Evolutionary conservation across 768 basidiomycete genomes (phyloP).

Genomic region (Suillus subaureus): DNA sequence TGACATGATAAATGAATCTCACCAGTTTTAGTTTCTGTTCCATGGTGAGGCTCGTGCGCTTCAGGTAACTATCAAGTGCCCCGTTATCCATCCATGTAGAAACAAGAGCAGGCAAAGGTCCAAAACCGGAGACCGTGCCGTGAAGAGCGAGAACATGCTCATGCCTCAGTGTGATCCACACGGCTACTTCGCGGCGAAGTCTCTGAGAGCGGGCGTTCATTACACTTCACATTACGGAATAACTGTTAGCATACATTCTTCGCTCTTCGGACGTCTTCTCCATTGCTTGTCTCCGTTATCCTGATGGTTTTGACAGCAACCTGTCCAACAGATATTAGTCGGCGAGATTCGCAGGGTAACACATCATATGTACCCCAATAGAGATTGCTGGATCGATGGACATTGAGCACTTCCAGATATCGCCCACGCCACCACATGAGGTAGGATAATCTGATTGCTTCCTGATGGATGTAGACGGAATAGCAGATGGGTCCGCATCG

Average conservation of each 20-base stretch:
- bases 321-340: not conserved
- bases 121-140: not conserved
- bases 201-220: not conserved
- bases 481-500: too few species aligned
- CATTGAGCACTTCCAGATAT: too few species aligned
- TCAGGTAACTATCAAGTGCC: not conserved
- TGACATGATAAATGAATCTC: not conserved
- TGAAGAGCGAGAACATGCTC: not conserved
- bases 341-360: not conserved
- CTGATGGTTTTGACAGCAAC: constrained; percentile 2
- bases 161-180: not conserved
- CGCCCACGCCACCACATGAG: too few species aligned
- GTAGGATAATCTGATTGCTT: too few species aligned
- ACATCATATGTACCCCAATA: not conserved
- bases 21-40: not conserved
- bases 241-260: not conserved
- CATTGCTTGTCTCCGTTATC: not conserved
- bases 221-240: not conserved
- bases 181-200: constrained; percentile 1
- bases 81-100: not conserved
- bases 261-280: not conserved
- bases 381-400: too few species aligned
- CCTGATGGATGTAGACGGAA: too few species aligned
- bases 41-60: not conserved
- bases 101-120: constrained; percentile 2